phyloP scores from a whole-genome alignment of 2,329 filamentous ascomycete genomes.

The Juglanconis oblonga region DNA sequence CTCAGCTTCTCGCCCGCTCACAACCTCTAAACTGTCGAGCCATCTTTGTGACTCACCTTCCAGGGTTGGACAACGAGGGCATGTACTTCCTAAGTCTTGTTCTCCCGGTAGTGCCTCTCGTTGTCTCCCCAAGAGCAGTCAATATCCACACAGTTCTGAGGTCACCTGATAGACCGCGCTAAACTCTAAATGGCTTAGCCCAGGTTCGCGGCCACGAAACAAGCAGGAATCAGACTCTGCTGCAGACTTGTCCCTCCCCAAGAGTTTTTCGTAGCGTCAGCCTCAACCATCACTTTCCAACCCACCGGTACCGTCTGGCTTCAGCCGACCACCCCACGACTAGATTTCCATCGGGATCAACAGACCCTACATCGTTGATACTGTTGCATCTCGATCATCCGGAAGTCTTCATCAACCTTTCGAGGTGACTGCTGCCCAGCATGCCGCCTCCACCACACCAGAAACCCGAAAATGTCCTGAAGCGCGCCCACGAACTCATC shows the following conservation, averaged over 20 bases:
- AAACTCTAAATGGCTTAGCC: not conserved
- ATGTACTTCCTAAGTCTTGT: not conserved
- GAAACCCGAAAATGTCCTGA: conserved; percentile 98
- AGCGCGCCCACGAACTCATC: conserved; percentile 97
- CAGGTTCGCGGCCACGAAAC: not conserved
- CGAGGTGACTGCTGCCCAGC: conserved; percentile 18
- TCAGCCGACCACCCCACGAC: not conserved
- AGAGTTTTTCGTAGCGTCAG: no score
- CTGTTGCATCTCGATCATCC: not conserved
- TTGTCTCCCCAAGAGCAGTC: not conserved
- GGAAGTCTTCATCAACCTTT: not conserved
- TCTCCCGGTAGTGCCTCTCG: not conserved
- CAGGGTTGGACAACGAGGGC: not conserved
- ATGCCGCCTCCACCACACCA: conserved; percentile 91
- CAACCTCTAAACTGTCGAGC: no score
- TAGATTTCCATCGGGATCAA: not conserved
- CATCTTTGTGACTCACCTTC: not conserved
- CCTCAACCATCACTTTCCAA: not conserved
- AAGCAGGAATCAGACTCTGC: no score
- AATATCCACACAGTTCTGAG: not conserved
- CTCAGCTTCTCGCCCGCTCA: no score
- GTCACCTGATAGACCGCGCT: not conserved
- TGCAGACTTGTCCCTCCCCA: no score
- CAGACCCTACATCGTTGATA: not conserved
- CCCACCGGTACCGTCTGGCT: not conserved